A percentile compares a stretch with the other conserved stretches of the same genome.
Conservation (phyloP, 164 flowering plant species). For the Kingdonia uniflora region DNA sequence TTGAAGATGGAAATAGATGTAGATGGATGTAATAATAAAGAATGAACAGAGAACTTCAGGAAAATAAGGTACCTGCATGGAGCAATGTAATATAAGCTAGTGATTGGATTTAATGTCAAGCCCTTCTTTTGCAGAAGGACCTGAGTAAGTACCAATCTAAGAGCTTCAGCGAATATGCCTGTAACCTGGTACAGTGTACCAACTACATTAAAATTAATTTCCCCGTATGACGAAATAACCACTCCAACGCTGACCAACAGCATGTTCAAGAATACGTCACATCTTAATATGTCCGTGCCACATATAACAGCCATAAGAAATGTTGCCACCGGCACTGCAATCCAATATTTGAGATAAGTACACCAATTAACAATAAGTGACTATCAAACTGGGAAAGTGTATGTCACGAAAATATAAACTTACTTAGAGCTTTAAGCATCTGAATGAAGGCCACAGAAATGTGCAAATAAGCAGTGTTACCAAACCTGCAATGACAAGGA, state of each 20-base stretch:
- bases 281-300: conserved; percentile 89
- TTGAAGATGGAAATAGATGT: too few relatives aligned
- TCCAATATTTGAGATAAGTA: conserved; percentile 1
- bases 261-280: conserved; percentile 94
- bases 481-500: conserved; percentile 55
- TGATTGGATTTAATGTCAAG: conserved; percentile 82
- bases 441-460: conserved; percentile 99
- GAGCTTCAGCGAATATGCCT: conserved; percentile 98
- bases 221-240: conserved; percentile 94
- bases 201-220: conserved; percentile 88
- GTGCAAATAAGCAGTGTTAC: conserved; percentile 95
- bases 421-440: conserved; percentile 99
- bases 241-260: conserved; percentile 96
- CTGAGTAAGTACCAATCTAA: conserved; percentile 94
- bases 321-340: conserved; percentile 98
- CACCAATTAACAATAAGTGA: not conserved
- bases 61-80: conserved; percentile 81
- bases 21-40: too few relatives aligned
- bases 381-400: not conserved
- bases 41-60: not conserved
- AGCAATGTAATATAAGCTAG: conserved; percentile 96
- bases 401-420: conserved; percentile 14
- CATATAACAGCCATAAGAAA: conserved; percentile 92
- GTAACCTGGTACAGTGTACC: conserved; percentile 97
- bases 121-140: conserved; percentile 98